These are phyloP conservation scores for Pelargonium citronellum DNA, from an alignment of 441 rosid genomes.

Conservation along the genomic window DNA sequence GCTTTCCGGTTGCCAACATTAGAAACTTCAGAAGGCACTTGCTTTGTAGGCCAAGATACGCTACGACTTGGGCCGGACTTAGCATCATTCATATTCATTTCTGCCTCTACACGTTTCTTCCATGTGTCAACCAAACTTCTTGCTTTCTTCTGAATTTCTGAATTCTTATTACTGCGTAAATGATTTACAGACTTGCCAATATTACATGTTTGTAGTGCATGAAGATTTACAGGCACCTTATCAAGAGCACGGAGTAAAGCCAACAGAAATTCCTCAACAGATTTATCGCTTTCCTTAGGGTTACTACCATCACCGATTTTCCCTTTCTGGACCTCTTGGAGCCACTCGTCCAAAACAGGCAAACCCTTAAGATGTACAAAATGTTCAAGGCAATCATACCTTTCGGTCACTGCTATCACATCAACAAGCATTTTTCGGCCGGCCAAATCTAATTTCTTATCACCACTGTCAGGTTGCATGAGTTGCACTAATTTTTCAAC, in stretches of 20 bases:
- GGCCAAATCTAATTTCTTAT: slow-evolving; percentile 66
- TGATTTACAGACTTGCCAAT: slow-evolving; percentile 96
- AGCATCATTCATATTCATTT: slow-evolving; percentile 60
- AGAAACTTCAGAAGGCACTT: slow-evolving; percentile 50
- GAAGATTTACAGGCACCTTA: slow-evolving; percentile 83
- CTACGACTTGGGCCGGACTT: slow-evolving; percentile 60
- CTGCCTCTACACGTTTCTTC: slow-evolving; percentile 96
- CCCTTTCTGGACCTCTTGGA: slow-evolving; percentile 94
- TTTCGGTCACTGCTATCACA: slow-evolving; percentile 79
- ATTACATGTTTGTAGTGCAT: slow-evolving; percentile 83
- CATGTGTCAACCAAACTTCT: slow-evolving; percentile 91
- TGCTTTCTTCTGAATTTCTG: slow-evolving; percentile 88
- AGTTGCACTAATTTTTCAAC: slow-evolving; percentile 80
- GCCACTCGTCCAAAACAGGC: slow-evolving; percentile 90
- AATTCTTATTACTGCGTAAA: slow-evolving; percentile 68
- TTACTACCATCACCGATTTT: slow-evolving; percentile 62
- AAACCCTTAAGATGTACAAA: slow-evolving; percentile 89
- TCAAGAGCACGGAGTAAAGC: slow-evolving; percentile 82
- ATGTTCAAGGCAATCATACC: slow-evolving; percentile 63
- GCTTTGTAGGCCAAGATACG: slow-evolving; percentile 57
- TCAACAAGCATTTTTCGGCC: slow-evolving; percentile 67
- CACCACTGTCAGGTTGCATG: slow-evolving; percentile 57
- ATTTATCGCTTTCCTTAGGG: slow-evolving; percentile 62
- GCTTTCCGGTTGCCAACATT: slow-evolving; percentile 55
- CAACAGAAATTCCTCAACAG: slow-evolving; percentile 71